Base-by-base conservation (phyloP, 805 yeast species). In the Wickerhamomyces alni region DNA sequence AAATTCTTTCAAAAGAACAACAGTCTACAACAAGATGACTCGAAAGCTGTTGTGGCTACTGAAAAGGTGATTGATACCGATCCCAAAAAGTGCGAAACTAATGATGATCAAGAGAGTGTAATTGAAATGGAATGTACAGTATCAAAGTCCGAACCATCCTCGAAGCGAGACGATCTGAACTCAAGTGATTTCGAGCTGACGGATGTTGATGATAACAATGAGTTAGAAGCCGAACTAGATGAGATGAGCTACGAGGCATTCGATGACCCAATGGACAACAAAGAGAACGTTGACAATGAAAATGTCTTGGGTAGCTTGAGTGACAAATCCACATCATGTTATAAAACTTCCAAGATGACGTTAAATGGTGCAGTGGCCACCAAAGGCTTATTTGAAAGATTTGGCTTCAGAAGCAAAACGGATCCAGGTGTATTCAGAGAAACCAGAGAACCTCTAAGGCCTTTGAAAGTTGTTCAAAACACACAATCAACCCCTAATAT, bases 131-230 rank as follows among this genome's bases (percentile, higher is more conserved):
- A n/a, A n/a, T n/a, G n/a, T n/a, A n/a, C n/a, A n/a, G n/a, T n/a
- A 21, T 21, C 9, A 21, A 21, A 21, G 24, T 21, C 9, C 24
- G 9, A 21, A n/a, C n/a, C 24, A 21, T 21, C 24, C 9, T 7
- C 24, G 9, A 6, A 21, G 9, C 24, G 24, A 6, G 24, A 26
- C 7, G 18, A 8, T 5, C 22, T 27, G 22, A 11, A 11, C 12
- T 13, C 28, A 10, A 54, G 59, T 38, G 59, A 54, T 18, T 50
- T 48, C 30, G 59, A 54, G n/a, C 47, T 54, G 49, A 51, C 50
- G 10, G 59, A 54, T 36, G 44, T 53, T 2, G 59, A 54, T 24
- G 26, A 31, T 17, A 21, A 30, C 18, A 15, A 30, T 12, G 33
- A 30, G 18, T 17, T 30, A n/a, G 24, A 30, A 6, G 5, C 5